A percentile compares a stretch with the other conserved stretches of the same genome.
Evolutionary conservation across 345 rosid species (phyloP).

Genomic region (Laguncularia racemosa): DNA sequence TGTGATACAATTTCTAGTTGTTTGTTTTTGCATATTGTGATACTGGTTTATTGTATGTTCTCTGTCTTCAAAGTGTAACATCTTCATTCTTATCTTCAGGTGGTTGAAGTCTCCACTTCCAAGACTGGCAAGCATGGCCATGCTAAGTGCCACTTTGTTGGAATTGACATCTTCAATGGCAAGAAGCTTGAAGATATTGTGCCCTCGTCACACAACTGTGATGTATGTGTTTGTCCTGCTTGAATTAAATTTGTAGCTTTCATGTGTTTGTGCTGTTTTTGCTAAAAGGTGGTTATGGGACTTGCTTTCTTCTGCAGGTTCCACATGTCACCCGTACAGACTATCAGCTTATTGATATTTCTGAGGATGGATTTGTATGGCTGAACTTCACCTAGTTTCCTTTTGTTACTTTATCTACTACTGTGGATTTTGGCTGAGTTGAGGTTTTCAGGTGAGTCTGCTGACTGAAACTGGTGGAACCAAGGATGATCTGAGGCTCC

Average conservation of each 20-base stretch:
- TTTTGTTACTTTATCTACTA: not conserved
- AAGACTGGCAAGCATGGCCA: constrained; percentile 25
- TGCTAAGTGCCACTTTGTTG: constrained; percentile 23
- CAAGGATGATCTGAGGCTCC: constrained; percentile 46
- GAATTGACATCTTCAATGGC: constrained; percentile 21
- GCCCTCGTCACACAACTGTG: constrained; percentile 22
- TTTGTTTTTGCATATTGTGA: too few relatives aligned
- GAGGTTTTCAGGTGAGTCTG: constrained; percentile 32
- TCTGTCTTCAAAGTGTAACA: too few relatives aligned
- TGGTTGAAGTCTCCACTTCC: constrained; percentile 20
- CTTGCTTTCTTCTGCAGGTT: constrained; percentile 16
- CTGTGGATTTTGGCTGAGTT: not conserved
- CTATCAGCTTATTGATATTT: constrained; percentile 41
- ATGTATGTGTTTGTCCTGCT: constrained; percentile 9
- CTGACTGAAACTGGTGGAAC: constrained; percentile 37
- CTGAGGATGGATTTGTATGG: constrained; percentile 50
- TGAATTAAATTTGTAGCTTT: not conserved
- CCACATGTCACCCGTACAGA: constrained; percentile 36
- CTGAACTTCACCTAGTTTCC: not conserved
- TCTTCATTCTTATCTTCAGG: constrained; percentile 4
- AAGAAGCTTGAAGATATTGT: constrained; percentile 22
- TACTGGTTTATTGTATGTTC: too few relatives aligned
- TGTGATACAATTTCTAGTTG: too few relatives aligned
- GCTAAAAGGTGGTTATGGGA: not conserved
- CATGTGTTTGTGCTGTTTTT: not conserved